phyloP scores from a whole-genome alignment of 2,329 filamentous ascomycete species.

The Microcyclospora pomicola region DNA sequence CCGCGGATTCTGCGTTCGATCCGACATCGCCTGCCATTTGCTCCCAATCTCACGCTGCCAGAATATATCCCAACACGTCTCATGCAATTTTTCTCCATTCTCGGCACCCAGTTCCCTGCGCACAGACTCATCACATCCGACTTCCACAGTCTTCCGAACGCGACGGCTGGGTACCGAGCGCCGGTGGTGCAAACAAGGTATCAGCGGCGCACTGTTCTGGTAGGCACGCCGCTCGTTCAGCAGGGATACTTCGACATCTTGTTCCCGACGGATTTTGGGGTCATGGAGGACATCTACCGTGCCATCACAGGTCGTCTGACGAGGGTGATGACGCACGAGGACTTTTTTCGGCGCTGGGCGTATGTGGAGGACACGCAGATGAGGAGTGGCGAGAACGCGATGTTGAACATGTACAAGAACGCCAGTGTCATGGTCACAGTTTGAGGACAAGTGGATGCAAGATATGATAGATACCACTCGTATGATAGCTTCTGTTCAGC shows the following conservation, averaged over 20 bases:
- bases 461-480: too few relatives aligned
- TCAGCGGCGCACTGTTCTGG: constrained; percentile 72
- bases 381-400: constrained; percentile 78
- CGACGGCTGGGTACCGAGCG: constrained; percentile 72
- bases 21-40: constrained; percentile 51
- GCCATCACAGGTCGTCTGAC: constrained; percentile 88
- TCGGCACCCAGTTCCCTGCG: constrained; percentile 75
- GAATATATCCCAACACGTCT: constrained; percentile 91
- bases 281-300: constrained; percentile 83
- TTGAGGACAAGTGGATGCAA: constrained; percentile 26
- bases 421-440: constrained; percentile 83
- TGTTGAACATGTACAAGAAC: constrained; percentile 90
- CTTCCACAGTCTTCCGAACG: constrained; percentile 74
- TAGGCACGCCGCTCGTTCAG: constrained; percentile 83
- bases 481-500: too few relatives aligned
- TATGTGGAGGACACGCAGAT: constrained; percentile 83
- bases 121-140: constrained; percentile 83
- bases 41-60: constrained; percentile 61
- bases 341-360: constrained; percentile 83
- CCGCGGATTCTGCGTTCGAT: constrained; percentile 44
- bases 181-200: constrained; percentile 95
- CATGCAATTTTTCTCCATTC: constrained; percentile 92
- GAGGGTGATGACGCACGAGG: constrained; percentile 69
- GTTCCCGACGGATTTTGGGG: constrained; percentile 88
- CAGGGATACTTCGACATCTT: constrained; percentile 99